A percentile compares a stretch with the other conserved stretches of the same genome.
phyloP scores from a whole-genome alignment of 2,329 filamentous ascomycete species.

The Fusarium drepaniforme region DNA sequence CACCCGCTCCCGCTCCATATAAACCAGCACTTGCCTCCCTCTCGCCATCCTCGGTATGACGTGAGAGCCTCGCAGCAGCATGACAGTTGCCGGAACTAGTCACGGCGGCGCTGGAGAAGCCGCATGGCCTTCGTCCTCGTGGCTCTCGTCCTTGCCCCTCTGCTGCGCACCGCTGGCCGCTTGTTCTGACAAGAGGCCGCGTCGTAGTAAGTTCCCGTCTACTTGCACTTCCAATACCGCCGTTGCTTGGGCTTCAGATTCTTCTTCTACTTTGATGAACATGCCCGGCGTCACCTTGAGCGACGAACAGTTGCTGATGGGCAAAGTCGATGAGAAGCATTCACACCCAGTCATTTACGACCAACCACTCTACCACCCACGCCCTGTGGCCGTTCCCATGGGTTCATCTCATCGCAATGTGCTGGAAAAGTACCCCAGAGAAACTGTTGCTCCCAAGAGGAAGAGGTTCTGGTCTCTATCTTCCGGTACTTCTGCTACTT shows the following conservation, averaged over 20 bases:
- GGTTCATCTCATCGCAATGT: conserved; percentile 26
- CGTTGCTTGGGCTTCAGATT: conserved; percentile 34
- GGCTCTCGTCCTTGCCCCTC: conserved; percentile 59
- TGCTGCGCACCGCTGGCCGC: conserved; percentile 59
- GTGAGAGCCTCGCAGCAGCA: conserved; percentile 45
- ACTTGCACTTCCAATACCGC: conserved; percentile 37
- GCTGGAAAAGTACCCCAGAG: conserved; percentile 49
- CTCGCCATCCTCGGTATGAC: conserved; percentile 41
- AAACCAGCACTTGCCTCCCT: conserved; percentile 18
- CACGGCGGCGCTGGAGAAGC: conserved; percentile 51
- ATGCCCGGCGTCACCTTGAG: conserved; percentile 43
- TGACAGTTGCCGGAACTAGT: conserved; percentile 58
- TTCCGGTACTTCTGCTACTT: conserved; percentile 44
- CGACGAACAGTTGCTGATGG: conserved; percentile 47
- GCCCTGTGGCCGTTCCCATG: conserved; percentile 43
- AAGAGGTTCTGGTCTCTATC: conserved; percentile 60
- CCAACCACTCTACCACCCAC: conserved; percentile 45
- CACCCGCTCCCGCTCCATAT: conserved; percentile 3
- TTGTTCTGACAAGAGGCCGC: conserved; percentile 54
- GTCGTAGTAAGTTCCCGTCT: conserved; percentile 52
- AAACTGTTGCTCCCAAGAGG: conserved; percentile 59
- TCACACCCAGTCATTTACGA: conserved; percentile 42
- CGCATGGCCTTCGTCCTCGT: conserved; percentile 53
- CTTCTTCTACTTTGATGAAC: conserved; percentile 37
- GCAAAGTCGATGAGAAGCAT: conserved; percentile 48